Conservation (phyloP, 371 early-diverging fungal genomes). For the Rhizopus sp. region DNA sequence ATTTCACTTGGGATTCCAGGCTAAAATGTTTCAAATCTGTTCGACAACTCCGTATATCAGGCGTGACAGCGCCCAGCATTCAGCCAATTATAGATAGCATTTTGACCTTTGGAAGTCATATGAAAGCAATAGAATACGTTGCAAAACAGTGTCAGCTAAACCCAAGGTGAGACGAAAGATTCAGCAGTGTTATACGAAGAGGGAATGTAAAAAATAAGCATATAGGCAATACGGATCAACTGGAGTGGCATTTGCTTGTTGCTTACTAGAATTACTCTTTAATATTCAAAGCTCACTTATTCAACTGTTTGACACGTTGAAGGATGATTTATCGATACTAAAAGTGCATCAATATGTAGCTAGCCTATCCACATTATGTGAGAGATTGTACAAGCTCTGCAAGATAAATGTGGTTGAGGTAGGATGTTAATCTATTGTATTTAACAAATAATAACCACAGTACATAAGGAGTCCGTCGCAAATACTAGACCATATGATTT, state of each 20-base stretch:
- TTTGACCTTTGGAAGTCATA: constrained; percentile 37
- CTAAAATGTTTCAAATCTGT: constrained; percentile 4
- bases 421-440: not conserved
- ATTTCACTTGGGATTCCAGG: constrained; percentile 29
- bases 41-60: constrained; percentile 39
- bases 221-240: constrained; percentile 44
- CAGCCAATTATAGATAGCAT: constrained; percentile 28
- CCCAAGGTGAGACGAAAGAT: constrained; percentile 21
- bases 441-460: not conserved
- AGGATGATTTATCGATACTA: constrained; percentile 24
- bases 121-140: constrained; percentile 33
- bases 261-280: constrained; percentile 39
- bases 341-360: constrained; percentile 35
- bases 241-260: constrained; percentile 52
- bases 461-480: not conserved
- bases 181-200: not conserved
- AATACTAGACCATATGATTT: constrained; percentile 24
- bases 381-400: constrained; percentile 8
- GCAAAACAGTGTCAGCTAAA: constrained; percentile 36
- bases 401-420: not conserved
- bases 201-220: constrained; percentile 5
- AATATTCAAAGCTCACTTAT: constrained; percentile 43
- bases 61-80: constrained; percentile 36
- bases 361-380: constrained; percentile 20
- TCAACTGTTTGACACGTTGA: constrained; percentile 21